Evolutionary conservation across 2,329 filamentous ascomycete genomes (phyloP), one percentile per base, ranked within the genome.

Genomic region (Fusarium torreyae): DNA sequence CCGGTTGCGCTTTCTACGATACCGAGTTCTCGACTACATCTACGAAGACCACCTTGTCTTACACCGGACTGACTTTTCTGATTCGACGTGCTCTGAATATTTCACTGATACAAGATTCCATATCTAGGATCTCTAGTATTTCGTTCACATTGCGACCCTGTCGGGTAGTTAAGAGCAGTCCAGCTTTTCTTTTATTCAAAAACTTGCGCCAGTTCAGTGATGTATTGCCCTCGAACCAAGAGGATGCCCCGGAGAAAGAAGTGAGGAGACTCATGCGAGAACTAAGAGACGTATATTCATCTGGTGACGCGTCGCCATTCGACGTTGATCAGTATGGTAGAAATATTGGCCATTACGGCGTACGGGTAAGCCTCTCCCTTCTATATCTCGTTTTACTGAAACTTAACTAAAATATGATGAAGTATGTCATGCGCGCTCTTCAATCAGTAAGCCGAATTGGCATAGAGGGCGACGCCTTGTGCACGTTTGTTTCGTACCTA

Each of bases 61-160:
- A 57, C 1, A 14, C 40, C 3, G 53, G 57, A 0, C 8, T 51
- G 10, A 17, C 28, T 0, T 38, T 15, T 15, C 0, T 5, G 2
- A 0, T 58, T 17, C 22, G 20, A 0, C 26, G 11, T 15, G 22
- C 0, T 1, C 0, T 56, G 0, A 24, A 18, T 0, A 0, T 56
- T 2, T 50, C 44, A 5, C 1, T 26, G 0, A 40, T 10, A 7
- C 24, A 31, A 33, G 6, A 17, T 0, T 9, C 22, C 7, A 34
- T 24, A 2, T 2, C 24, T 9, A 44, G 53, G 4, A 15, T n/a
- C 15, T 40, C 31, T 0, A 20, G 24, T 2, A 8, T 56, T 33
- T 18, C 44, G 0, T 50, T 56, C 0, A 24, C 18, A 2, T 14
- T 58, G 1, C 44, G n/a, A 17, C 0, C 34, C 0, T 43, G 31